Base-by-base conservation (phyloP, 768 basidiomycete genomes). In the Lactifluus pinguis region DNA sequence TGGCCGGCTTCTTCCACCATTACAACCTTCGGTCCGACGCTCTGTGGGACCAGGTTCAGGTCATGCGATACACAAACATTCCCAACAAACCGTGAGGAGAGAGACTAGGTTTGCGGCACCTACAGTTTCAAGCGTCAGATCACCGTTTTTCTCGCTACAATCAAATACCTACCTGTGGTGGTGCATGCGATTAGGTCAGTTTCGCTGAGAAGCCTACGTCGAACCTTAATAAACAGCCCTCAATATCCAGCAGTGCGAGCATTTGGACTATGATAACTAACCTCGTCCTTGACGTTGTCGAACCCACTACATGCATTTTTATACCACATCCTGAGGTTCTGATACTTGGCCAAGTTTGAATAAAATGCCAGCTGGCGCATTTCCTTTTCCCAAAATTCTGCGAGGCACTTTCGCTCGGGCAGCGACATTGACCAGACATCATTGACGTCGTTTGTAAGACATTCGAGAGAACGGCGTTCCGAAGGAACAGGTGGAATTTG, bases 1-100 rank as follows among this genome's bases (percentile, higher is more conserved):
- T 91, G 87, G 0, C 88, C 89, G 0, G 89, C 89, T 68, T 90
- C 89, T 69, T 91, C 87, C 0, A 90, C 84, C 50, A 89, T 72
- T 52, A 89, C 66, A 0, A 88, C 79, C 25, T 76, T 77, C 0
- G 87, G 87, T 4, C 69, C 72, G 5, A 88, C 67, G 11, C 80
- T 79, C 85, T 87, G 19, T 13, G 17, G 19, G 17, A 15, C 6
- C 53, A 5, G 67, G 51, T 56, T 17, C 13, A 51, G 9, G 1
- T 32, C 17, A 25, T 36, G 41, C 10, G 29, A 25, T 21, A 49
- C 15, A 38, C 21, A n/a, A 38, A 30, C 6, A 17, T 14, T 34
- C 19, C 4, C 10, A 5, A 58, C 72, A 42, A 42, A 84, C 86
- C 69, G 74, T 80, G 15, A 89, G 69, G 6, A 89, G 74, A 0